Evolutionary conservation across 75 land plant genomes (phyloP).

Genomic region (Sequoia sempervirens): DNA sequence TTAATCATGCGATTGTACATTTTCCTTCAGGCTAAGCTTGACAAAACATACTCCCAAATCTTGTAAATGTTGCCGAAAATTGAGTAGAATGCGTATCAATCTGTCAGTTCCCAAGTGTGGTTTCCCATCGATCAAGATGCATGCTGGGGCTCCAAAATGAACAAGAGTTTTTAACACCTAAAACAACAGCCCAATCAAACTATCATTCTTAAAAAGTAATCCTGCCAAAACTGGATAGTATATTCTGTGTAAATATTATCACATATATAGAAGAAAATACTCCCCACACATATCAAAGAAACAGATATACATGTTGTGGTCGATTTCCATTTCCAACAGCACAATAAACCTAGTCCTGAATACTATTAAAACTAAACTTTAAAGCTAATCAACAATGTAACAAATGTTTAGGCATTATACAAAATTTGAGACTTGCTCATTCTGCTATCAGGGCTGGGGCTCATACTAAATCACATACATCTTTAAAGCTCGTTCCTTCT

Average conservation of each 20-base stretch:
- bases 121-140: slow-evolving; percentile 84
- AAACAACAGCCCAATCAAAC: not conserved
- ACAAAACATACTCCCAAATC: slow-evolving; percentile 63
- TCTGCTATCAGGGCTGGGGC: not conserved
- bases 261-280: not conserved
- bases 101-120: slow-evolving; percentile 97
- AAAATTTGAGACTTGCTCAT: not conserved
- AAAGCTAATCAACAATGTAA: not conserved
- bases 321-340: not conserved
- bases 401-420: not conserved
- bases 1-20: not conserved
- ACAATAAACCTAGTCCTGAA: not conserved
- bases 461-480: not conserved
- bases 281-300: slow-evolving; percentile 1
- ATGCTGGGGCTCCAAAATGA: slow-evolving; percentile 86
- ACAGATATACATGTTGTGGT: not conserved
- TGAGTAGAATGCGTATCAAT: slow-evolving; percentile 71
- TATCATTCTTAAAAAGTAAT: not conserved
- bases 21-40: not conserved
- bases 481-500: not conserved
- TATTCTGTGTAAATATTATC: not conserved
- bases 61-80: slow-evolving; percentile 68
- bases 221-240: not conserved
- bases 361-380: not conserved
- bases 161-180: slow-evolving; percentile 87